These are phyloP conservation scores for Aspergillus funiculosus DNA, from an alignment of 495 filamentous ascomycete species.

Conservation along the genomic window DNA sequence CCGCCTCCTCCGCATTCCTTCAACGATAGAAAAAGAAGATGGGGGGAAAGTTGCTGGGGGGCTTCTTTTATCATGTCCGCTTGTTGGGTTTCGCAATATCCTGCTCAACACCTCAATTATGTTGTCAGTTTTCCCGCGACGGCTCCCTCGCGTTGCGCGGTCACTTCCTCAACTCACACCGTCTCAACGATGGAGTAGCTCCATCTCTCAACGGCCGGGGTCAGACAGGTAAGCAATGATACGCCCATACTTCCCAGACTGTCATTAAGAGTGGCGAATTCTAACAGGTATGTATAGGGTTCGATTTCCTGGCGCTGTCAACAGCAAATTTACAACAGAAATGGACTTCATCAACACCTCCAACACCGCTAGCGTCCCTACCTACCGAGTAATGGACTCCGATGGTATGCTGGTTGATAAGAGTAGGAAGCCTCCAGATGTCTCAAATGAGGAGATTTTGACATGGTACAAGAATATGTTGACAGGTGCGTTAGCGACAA, in stretches of 20 bases:
- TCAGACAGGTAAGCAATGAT: conserved; percentile 49
- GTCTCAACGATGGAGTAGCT: conserved; percentile 47
- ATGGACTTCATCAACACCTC: conserved; percentile 70
- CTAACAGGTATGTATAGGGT: conserved; percentile 45
- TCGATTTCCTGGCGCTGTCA: conserved; percentile 89
- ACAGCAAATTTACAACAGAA: conserved; percentile 79
- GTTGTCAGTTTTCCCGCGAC: background rate
- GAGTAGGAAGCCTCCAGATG: conserved; percentile 51
- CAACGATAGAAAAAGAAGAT: background rate
- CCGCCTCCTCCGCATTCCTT: background rate
- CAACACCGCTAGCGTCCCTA: conserved; percentile 64
- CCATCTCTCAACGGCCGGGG: conserved; percentile 64
- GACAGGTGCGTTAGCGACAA: conserved; percentile 48
- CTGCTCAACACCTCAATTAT: background rate
- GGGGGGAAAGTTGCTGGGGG: background rate
- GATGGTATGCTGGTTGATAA: conserved; percentile 73
- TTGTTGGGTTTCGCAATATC: too few species aligned
- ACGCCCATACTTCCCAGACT: background rate
- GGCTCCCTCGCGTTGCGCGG: background rate
- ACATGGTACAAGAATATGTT: conserved; percentile 65
- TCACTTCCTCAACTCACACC: background rate
- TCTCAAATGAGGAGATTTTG: conserved; percentile 62
- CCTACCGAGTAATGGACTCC: conserved; percentile 81
- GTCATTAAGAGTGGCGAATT: background rate
- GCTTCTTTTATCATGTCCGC: background rate